Evolutionary conservation across 2,329 filamentous ascomycete genomes (phyloP).

Genomic region (Coleophoma eucalyptorum): DNA sequence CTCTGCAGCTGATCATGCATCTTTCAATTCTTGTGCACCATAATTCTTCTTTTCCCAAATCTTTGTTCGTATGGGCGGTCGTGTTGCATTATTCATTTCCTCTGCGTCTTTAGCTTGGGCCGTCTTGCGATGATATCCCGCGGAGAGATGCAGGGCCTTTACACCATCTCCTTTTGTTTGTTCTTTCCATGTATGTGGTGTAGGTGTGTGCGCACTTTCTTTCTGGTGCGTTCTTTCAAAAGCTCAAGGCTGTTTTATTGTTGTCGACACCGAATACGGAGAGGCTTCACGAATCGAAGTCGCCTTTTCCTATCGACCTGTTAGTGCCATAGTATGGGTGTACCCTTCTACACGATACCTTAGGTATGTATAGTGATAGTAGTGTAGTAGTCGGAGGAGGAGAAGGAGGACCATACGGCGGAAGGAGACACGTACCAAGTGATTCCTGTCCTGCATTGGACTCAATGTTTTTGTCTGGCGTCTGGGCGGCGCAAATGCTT

Average conservation of each 20-base stretch:
- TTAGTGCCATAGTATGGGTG: too few species aligned
- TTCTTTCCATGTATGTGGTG: slow-evolving; percentile 4
- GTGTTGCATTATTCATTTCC: slow-evolving; percentile 30
- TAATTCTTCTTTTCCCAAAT: slow-evolving; percentile 36
- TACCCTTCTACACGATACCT: slow-evolving; percentile 4
- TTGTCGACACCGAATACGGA: slow-evolving; percentile 12
- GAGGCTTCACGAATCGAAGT: slow-evolving; percentile 16
- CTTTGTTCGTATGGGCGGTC: slow-evolving; percentile 28
- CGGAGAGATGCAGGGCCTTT: slow-evolving; percentile 24
- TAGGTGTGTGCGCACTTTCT: slow-evolving; percentile 11
- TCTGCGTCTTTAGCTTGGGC: slow-evolving; percentile 23
- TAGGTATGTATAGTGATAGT: slow-evolving; percentile 6
- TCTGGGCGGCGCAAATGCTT: slow-evolving; percentile 18
- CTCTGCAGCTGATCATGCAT: slow-evolving; percentile 20
- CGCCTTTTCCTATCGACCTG: slow-evolving; percentile 14
- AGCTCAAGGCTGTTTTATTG: slow-evolving; percentile 22
- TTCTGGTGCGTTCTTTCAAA: slow-evolving; percentile 19
- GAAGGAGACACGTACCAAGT: neutral
- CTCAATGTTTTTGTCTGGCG: slow-evolving; percentile 8
- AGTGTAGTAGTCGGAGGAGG: slow-evolving; percentile 15
- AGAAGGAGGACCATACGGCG: slow-evolving; percentile 7
- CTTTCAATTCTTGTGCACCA: slow-evolving; percentile 34
- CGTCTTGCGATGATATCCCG: slow-evolving; percentile 30
- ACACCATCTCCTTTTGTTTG: slow-evolving; percentile 17
- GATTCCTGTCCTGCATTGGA: slow-evolving; percentile 8